Evolutionary conservation across 345 rosid species (phyloP).

Genomic region (Lepidium aucheri): DNA sequence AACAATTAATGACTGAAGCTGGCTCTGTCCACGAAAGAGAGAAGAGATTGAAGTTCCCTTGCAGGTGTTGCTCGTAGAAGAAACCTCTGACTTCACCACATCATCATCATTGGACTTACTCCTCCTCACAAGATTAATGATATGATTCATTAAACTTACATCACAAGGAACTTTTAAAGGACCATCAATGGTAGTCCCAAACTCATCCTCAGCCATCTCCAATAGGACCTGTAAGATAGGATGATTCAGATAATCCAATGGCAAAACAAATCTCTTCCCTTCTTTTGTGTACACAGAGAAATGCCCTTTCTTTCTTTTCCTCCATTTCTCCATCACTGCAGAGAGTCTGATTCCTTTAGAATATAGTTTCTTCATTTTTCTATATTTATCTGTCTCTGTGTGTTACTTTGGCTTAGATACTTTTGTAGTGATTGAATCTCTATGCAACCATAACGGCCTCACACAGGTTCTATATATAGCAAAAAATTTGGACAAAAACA

Average conservation of each 20-base stretch:
- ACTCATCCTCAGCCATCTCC: conserved; percentile 44
- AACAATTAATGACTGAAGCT: conserved; percentile 10
- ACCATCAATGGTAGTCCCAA: conserved; percentile 29
- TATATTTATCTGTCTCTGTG: background rate
- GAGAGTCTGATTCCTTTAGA: conserved; percentile 22
- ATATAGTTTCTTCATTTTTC: conserved; percentile 18
- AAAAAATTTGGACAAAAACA: background rate
- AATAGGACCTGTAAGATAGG: conserved; percentile 36
- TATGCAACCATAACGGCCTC: background rate
- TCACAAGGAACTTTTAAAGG: conserved; percentile 43
- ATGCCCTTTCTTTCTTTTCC: conserved; percentile 35
- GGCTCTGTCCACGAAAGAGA: conserved; percentile 8
- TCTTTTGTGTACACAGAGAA: conserved; percentile 37
- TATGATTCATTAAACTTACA: conserved; percentile 30
- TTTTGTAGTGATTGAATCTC: background rate
- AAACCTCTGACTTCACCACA: conserved; percentile 7
- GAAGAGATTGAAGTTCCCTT: conserved; percentile 20
- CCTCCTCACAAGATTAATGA: conserved; percentile 27
- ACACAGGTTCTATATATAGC: background rate
- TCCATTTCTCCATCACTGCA: conserved; percentile 33
- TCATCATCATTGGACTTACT: conserved; percentile 10
- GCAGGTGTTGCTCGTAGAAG: conserved; percentile 20
- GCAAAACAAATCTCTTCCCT: conserved; percentile 37
- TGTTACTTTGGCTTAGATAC: background rate
- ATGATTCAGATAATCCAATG: conserved; percentile 33